Evolutionary conservation across 768 basidiomycete genomes (phyloP).

Genomic region (Thelephora aurantiotincta): DNA sequence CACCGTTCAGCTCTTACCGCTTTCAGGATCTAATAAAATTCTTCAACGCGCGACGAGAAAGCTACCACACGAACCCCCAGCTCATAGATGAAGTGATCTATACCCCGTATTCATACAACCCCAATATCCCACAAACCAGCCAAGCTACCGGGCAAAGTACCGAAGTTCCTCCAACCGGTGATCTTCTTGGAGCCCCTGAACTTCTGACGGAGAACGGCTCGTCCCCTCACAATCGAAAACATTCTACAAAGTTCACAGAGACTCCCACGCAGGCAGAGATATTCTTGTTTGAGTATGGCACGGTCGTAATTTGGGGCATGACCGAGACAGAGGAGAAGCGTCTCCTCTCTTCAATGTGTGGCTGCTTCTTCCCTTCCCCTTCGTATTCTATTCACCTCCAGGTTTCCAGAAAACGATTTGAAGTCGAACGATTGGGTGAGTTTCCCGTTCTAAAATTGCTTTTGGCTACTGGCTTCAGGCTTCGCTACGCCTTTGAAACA

Average conservation of each 20-base stretch:
- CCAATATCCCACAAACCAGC: conserved; percentile 9
- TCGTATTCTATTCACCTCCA: conserved; percentile 4
- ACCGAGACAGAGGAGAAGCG: conserved; percentile 83
- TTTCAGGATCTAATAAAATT: conserved; percentile 82
- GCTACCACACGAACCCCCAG: conserved; percentile 79
- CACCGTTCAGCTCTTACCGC: conserved; percentile 59
- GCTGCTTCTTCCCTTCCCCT: conserved; percentile 6
- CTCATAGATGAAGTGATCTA: conserved; percentile 89
- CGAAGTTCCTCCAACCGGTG: conserved; percentile 23
- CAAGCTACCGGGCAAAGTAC: conserved; percentile 16
- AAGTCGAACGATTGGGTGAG: conserved; percentile 74
- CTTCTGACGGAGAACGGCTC: conserved; percentile 18
- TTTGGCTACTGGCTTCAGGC: background rate
- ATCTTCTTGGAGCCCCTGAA: conserved; percentile 70
- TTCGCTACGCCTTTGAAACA: no score
- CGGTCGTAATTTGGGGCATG: conserved; percentile 98
- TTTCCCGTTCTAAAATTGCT: conserved; percentile 2
- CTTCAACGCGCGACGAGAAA: conserved; percentile 66
- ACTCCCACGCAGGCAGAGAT: conserved; percentile 69
- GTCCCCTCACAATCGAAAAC: conserved; percentile 25
- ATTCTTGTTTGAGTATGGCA: conserved; percentile 89
- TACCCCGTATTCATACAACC: conserved; percentile 79
- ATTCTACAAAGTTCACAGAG: conserved; percentile 54
- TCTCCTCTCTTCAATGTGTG: conserved; percentile 83
- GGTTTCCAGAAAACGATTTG: conserved; percentile 74